Conservation (phyloP, 805 yeast genomes). For the Candida nonsorbophila region DNA sequence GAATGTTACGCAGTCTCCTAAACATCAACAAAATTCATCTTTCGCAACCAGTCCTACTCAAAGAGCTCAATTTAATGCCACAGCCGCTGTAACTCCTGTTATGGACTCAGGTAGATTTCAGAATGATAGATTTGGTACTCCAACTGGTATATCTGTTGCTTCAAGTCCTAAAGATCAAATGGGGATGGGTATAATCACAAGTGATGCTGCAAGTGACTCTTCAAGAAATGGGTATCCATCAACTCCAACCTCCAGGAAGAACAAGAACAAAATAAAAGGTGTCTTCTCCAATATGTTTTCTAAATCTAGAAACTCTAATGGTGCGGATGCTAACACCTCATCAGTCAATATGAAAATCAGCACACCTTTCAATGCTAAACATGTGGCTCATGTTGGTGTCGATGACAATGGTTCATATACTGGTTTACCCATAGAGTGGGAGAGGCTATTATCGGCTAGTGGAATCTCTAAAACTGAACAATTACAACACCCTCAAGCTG, state of each 20-base stretch:
- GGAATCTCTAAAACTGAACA: constrained; percentile 89
- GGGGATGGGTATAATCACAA: constrained; percentile 12
- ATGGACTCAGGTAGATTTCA: too few relatives aligned
- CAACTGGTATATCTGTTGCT: constrained; percentile 8
- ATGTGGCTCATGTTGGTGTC: constrained; percentile 89
- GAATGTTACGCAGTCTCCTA: constrained; percentile 4
- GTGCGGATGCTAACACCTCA: constrained; percentile 6
- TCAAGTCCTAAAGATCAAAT: constrained; percentile 22
- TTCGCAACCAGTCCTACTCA: constrained; percentile 9
- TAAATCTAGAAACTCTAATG: constrained; percentile 16
- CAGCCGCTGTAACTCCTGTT: constrained; percentile 27
- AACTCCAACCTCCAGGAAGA: constrained; percentile 16
- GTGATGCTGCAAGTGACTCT: constrained; percentile 10
- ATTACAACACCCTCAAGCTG: constrained; percentile 89
- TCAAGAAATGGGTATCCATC: constrained; percentile 10
- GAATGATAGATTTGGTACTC: constrained; percentile 7
- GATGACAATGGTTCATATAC: constrained; percentile 85
- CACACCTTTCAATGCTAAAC: constrained; percentile 88
- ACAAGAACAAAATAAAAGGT: constrained; percentile 51
- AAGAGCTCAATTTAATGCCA: constrained; percentile 14
- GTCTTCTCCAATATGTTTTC: constrained; percentile 52
- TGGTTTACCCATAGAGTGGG: constrained; percentile 94
- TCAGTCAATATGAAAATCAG: constrained; percentile 58
- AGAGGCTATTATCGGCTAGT: constrained; percentile 69
- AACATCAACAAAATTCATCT: constrained; percentile 6